Conservation (phyloP, 352 stramenopile genomes). For the Blastocystis sp. region DNA sequence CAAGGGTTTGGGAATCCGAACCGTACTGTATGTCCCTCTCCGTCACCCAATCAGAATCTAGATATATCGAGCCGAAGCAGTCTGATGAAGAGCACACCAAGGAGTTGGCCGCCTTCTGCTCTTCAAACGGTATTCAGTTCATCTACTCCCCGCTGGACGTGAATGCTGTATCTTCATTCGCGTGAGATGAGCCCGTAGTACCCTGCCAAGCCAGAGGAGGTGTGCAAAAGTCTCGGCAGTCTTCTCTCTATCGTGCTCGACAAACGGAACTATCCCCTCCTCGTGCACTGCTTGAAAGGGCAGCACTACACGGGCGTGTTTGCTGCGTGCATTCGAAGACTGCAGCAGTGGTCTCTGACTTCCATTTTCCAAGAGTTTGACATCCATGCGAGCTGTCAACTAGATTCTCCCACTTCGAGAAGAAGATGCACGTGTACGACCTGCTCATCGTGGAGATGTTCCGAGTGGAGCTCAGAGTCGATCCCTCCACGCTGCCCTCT, state of each 20-base stretch:
- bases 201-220: background rate
- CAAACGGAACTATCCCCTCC: background rate
- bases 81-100: background rate
- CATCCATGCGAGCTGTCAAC: background rate
- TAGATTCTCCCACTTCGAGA: constrained; percentile 36
- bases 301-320: constrained; percentile 27
- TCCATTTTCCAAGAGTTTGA: constrained; percentile 1
- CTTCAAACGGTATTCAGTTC: background rate
- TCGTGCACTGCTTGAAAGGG: constrained; percentile 24
- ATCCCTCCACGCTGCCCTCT: background rate
- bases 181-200: background rate
- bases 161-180: background rate
- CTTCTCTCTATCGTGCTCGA: constrained; percentile 9
- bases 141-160: constrained; percentile 8
- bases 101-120: background rate
- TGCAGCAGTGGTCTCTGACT: constrained; percentile 26
- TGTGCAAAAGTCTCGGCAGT: background rate
- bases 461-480: background rate
- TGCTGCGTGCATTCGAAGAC: constrained; percentile 3
- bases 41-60: background rate
- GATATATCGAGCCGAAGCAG: constrained; percentile 17
- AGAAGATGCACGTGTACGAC: constrained; percentile 38
- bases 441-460: constrained; percentile 18
- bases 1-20: background rate
- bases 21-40: background rate